Evolutionary conservation across 2,329 filamentous ascomycete species (phyloP).

Genomic region (Ascosphaera acerosa): DNA sequence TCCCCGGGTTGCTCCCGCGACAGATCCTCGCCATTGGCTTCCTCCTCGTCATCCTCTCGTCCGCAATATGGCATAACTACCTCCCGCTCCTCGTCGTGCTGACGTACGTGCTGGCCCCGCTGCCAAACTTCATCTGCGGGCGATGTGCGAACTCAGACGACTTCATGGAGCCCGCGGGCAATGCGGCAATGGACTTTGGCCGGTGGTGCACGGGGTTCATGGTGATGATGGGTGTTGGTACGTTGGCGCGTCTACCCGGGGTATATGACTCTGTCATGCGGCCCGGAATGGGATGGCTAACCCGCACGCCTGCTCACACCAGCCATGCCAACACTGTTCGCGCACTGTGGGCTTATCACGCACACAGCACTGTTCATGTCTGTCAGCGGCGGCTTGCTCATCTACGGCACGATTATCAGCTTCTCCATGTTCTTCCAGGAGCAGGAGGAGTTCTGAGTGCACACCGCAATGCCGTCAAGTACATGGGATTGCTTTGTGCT

Average conservation of each 20-base stretch:
- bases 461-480: too few relatives aligned
- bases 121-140: conserved; percentile 90
- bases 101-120: conserved; percentile 76
- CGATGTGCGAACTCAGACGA: conserved; percentile 82
- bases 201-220: conserved; percentile 87
- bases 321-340: conserved; percentile 75
- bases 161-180: conserved; percentile 68
- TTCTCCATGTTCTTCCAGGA: conserved; percentile 98
- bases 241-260: conserved; percentile 23
- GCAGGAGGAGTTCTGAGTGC: conserved; percentile 81
- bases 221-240: conserved; percentile 93
- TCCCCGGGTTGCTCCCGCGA: conserved; percentile 1
- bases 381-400: conserved; percentile 70
- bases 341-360: conserved; percentile 62
- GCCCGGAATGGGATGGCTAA: conserved; percentile 3
- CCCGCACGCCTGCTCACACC: too few relatives aligned
- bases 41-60: conserved; percentile 93
- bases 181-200: conserved; percentile 72
- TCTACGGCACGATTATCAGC: conserved; percentile 94
- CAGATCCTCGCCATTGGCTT: conserved; percentile 90
- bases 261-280: not conserved
- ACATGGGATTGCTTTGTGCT: too few relatives aligned
- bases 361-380: conserved; percentile 85
- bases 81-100: conserved; percentile 85
- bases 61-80: conserved; percentile 85